phyloP scores from a whole-genome alignment of 495 filamentous ascomycete species.

The Xylaria intraflava region DNA sequence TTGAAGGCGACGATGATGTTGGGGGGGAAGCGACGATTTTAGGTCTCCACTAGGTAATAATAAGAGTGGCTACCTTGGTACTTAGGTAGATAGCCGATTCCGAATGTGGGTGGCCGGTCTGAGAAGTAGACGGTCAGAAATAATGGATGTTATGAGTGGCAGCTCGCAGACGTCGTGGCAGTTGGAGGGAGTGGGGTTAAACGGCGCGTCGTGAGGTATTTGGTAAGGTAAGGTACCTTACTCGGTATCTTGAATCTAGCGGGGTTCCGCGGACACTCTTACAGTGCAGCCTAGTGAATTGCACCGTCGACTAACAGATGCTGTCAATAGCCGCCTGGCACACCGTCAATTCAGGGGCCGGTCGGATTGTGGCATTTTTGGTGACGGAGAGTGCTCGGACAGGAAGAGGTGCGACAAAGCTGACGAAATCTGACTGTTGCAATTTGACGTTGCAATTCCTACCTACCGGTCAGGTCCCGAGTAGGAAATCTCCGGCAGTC shows the following conservation, averaged over 20 bases:
- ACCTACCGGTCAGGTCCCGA: conserved; percentile 3
- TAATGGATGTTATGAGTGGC: too few species aligned
- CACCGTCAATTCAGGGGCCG: too few species aligned
- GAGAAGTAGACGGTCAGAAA: too few species aligned
- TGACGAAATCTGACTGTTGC: conserved; percentile 5
- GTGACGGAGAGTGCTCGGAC: neutral
- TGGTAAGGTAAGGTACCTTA: too few species aligned
- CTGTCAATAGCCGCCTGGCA: too few species aligned
- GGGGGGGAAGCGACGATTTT: conserved; percentile 3
- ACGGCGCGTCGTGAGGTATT: too few species aligned
- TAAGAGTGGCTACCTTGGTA: neutral
- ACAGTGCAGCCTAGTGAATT: too few species aligned
- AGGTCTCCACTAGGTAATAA: neutral
- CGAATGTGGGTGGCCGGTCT: neutral
- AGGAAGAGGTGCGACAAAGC: neutral
- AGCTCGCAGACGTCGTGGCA: too few species aligned
- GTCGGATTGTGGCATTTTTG: neutral
- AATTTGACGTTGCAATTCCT: neutral
- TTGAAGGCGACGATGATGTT: conserved; percentile 13
- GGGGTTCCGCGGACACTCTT: too few species aligned
- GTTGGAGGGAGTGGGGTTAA: too few species aligned
- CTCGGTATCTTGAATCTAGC: too few species aligned
- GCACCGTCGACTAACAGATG: too few species aligned
- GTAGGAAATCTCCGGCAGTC: conserved; percentile 6
- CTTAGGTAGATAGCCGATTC: neutral